Evolutionary conservation across 2,329 filamentous ascomycete species (phyloP), one percentile per base, ranked within the genome.

Genomic region (Lasiodiplodia hormozganensis): DNA sequence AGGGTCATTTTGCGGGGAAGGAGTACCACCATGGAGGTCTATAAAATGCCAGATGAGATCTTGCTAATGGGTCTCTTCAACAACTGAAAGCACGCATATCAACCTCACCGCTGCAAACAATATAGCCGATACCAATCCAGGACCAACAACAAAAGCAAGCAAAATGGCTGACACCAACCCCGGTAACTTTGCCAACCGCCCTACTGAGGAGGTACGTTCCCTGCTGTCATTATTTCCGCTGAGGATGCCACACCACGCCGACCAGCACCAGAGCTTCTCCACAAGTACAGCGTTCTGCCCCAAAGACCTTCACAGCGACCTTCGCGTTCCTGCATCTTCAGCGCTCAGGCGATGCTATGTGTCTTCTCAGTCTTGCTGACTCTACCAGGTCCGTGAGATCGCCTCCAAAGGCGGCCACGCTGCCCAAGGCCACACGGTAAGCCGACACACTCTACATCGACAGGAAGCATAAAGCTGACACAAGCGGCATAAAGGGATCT

Each of bases 121-220:
- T 8, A 53, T 28, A 65, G 23, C 53, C 28, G 21, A 64, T 38
- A 34, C 62, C 23, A 6, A 28, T 40, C 14, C 23, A 68, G 16
- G 11, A 16, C 43, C 3, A 28, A 47, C 28, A 40, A 14, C 38
- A 14, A 14, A 40, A 38, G n/a, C 54, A 51, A 60, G 60, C 52
- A 73, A 70, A 60, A 80, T 80, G 78, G 77, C 76, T 69, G 77
- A 79, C 70, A 72, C 71, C 71, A 85, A 85, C 77, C 83, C 83
- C 40, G 80, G 77, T 68, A 86, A 86, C 78, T 85, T 86, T 70
- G 83, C 83, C 77, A 86, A 86, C 77, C 81, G 82, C 49, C 79
- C 83, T 69, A 83, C 81, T 65, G 83, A 85, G 52, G 81, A 86
- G 71, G 67, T 68, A 49, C 3, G 67, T 25, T 8, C 8, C 40